A percentile compares a stretch with the other conserved stretches of the same genome.
Conservation (phyloP, 345 rosid genomes). For the Bretschneidera sinensis region DNA sequence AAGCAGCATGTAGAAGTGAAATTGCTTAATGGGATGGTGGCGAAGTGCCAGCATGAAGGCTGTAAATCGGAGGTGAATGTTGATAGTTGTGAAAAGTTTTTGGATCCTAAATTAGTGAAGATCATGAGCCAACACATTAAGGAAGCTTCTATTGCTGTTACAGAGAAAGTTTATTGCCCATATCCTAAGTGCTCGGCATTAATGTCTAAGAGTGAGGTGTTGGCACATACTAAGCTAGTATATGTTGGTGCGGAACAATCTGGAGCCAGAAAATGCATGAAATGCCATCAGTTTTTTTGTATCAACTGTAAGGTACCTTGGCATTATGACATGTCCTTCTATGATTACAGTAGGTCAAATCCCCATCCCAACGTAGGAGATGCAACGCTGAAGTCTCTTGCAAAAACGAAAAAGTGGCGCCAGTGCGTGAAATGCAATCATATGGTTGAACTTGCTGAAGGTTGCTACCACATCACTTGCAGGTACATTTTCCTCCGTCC, state of each 20-base stretch:
- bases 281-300: conserved; percentile 54
- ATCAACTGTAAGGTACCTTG: conserved; percentile 75
- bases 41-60: conserved; percentile 67
- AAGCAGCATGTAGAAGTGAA: conserved; percentile 75
- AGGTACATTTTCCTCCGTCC: conserved; percentile 34
- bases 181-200: conserved; percentile 72
- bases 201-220: conserved; percentile 53
- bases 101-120: conserved; percentile 58
- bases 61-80: conserved; percentile 56
- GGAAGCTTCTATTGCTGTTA: conserved; percentile 57
- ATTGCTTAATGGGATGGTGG: conserved; percentile 53
- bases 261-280: conserved; percentile 56
- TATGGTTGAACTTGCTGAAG: conserved; percentile 47
- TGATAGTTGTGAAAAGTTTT: conserved; percentile 46
- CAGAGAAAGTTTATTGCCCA: conserved; percentile 76
- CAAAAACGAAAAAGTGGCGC: conserved; percentile 41
- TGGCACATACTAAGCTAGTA: conserved; percentile 30
- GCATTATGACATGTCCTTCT: conserved; percentile 53
- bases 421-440: conserved; percentile 42
- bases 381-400: conserved; percentile 44
- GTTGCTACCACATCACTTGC: conserved; percentile 63
- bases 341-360: conserved; percentile 35
- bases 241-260: conserved; percentile 21
- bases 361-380: conserved; percentile 40
- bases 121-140: conserved; percentile 48